A percentile compares a stretch with the other conserved stretches of the same genome.
Evolutionary conservation across 805 yeast genomes (phyloP).

Genomic region (Sporopachydermia lactativora): DNA sequence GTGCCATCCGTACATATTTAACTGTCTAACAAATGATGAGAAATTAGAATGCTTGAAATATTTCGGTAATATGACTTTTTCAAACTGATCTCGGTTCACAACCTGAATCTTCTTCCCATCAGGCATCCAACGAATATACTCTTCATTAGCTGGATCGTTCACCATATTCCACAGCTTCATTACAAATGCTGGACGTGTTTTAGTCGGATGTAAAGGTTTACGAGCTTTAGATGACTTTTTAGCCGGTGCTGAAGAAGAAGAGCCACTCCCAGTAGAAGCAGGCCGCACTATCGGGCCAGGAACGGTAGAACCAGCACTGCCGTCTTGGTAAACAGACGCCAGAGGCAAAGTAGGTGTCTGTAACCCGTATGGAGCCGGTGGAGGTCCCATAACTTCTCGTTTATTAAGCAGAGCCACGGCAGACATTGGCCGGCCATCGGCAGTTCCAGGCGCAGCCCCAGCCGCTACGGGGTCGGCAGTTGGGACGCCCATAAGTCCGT

Average conservation of each 20-base stretch:
- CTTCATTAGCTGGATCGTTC: slow-evolving; percentile 56
- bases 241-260: no score
- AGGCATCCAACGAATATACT: slow-evolving; percentile 69
- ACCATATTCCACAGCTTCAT: slow-evolving; percentile 84
- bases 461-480: no score
- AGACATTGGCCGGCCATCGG: background rate
- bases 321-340: no score
- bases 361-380: background rate
- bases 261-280: no score
- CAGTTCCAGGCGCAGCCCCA: background rate
- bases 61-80: slow-evolving; percentile 71
- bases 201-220: slow-evolving; percentile 15
- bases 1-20: slow-evolving; percentile 99
- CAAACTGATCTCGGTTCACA: slow-evolving; percentile 68
- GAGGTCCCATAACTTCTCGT: background rate
- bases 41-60: slow-evolving; percentile 93
- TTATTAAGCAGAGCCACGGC: background rate
- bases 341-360: no score
- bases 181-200: slow-evolving; percentile 70
- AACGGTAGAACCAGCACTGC: no score
- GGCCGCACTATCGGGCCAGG: no score
- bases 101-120: slow-evolving; percentile 84
- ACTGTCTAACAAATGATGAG: slow-evolving; percentile 89
- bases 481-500: no score
- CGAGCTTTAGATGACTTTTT: slow-evolving; percentile 4